A percentile compares a stretch with the other conserved stretches of the same genome.
Evolutionary conservation across 345 rosid species (phyloP).

Genomic region (Microthlaspi erraticum): DNA sequence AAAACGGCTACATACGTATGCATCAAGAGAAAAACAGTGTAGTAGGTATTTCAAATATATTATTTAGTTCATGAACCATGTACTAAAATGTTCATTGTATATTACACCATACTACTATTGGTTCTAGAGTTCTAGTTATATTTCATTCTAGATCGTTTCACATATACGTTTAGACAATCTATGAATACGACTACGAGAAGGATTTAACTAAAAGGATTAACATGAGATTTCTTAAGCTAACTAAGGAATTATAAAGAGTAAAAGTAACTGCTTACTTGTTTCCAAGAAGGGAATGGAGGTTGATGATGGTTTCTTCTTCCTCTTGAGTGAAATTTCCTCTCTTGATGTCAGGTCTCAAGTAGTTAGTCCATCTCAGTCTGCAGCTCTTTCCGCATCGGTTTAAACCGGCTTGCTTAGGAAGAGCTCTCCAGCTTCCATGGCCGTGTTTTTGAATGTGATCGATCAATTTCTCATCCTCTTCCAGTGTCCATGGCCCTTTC

Average conservation of each 20-base stretch:
- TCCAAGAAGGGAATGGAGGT: constrained; percentile 72
- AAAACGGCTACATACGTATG: constrained; percentile 39
- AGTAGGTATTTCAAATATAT: constrained; percentile 38
- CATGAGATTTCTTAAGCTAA: neutral
- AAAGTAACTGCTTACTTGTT: constrained; percentile 56
- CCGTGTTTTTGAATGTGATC: constrained; percentile 62
- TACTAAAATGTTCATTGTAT: constrained; percentile 16
- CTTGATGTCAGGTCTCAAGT: constrained; percentile 79
- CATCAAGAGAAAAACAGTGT: constrained; percentile 38
- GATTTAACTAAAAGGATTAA: neutral
- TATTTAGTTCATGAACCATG: neutral
- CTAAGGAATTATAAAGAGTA: constrained; percentile 3
- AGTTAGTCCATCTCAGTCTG: constrained; percentile 80
- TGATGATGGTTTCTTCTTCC: constrained; percentile 74
- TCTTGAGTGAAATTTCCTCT: constrained; percentile 75
- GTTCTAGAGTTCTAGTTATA: neutral
- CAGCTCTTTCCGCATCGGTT: constrained; percentile 89
- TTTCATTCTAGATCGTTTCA: constrained; percentile 13
- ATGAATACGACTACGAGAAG: neutral
- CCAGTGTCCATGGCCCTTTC: constrained; percentile 86
- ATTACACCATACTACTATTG: neutral
- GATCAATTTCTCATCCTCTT: constrained; percentile 63
- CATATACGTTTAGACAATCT: neutral
- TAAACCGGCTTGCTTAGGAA: constrained; percentile 71
- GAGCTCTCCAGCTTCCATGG: constrained; percentile 85